Conservation (phyloP, 345 rosid genomes). For the Acer yangbiense region DNA sequence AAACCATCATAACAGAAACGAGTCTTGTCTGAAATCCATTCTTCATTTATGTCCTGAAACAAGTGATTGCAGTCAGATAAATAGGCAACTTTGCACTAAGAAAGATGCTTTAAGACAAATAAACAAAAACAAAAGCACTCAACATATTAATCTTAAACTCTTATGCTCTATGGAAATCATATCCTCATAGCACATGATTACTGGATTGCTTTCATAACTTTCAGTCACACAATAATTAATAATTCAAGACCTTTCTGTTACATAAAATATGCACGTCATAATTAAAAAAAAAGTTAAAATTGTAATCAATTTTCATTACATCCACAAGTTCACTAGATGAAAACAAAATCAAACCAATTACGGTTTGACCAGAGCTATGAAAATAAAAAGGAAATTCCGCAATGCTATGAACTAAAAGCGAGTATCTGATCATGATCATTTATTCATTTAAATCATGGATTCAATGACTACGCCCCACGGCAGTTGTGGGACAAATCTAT, state of each 20-base stretch:
- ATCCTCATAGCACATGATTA: constrained; percentile 1
- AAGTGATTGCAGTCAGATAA: constrained; percentile 18
- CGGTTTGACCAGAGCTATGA: background rate
- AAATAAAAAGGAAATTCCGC: background rate
- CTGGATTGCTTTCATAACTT: background rate
- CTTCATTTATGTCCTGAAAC: constrained; percentile 95
- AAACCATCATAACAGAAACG: constrained; percentile 94
- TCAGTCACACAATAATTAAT: background rate
- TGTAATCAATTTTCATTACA: background rate
- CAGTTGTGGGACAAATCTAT: background rate
- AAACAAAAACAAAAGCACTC: background rate
- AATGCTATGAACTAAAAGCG: background rate
- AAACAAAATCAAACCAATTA: background rate
- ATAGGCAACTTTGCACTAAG: background rate
- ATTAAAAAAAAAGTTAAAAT: background rate
- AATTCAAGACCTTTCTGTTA: background rate
- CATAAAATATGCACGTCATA: background rate
- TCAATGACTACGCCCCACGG: too few species aligned
- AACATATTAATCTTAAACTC: background rate
- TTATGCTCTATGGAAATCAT: constrained; percentile 1
- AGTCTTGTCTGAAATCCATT: constrained; percentile 99
- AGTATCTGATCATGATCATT: background rate
- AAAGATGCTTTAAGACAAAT: constrained; percentile 8
- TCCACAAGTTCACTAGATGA: background rate
- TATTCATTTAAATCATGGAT: background rate